These are phyloP conservation scores for Corymbia calophylla DNA, from an alignment of 441 rosid genomes.

Conservation along the genomic window DNA sequence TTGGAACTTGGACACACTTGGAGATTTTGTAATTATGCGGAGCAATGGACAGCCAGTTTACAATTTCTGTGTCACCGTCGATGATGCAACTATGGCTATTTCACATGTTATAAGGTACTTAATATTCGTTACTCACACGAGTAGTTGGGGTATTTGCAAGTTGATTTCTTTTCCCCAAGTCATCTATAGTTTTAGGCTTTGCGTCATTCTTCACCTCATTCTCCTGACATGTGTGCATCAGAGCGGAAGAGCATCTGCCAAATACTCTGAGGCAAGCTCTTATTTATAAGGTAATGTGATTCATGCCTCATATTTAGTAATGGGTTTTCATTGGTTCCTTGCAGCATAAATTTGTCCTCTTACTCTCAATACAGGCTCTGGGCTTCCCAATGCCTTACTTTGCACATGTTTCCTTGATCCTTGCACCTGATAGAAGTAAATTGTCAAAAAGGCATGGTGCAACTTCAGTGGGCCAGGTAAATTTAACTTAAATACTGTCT, in stretches of 20 bases:
- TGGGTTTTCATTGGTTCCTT: not conserved
- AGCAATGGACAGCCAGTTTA: slow-evolving; percentile 97
- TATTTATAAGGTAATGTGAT: slow-evolving; percentile 64
- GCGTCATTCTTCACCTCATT: not conserved
- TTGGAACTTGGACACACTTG: slow-evolving; percentile 90
- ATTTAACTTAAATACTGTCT: not conserved
- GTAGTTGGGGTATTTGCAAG: not conserved
- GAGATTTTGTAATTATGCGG: slow-evolving; percentile 97
- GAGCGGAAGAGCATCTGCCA: slow-evolving; percentile 96
- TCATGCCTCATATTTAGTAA: not conserved
- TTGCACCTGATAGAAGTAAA: slow-evolving; percentile 94
- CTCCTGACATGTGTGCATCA: slow-evolving; percentile 17
- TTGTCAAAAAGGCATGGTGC: slow-evolving; percentile 95
- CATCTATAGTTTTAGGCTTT: not conserved
- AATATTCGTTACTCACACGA: not conserved
- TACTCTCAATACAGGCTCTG: slow-evolving; percentile 57
- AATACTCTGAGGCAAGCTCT: slow-evolving; percentile 89
- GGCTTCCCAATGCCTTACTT: slow-evolving; percentile 85
- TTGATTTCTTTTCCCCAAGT: not conserved
- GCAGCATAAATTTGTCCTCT: slow-evolving; percentile 5
- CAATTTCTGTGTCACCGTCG: slow-evolving; percentile 95
- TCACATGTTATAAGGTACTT: slow-evolving; percentile 89
- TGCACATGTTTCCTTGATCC: slow-evolving; percentile 92
- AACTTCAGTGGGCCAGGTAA: slow-evolving; percentile 90
- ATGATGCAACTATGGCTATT: slow-evolving; percentile 97